A percentile compares a stretch with the other conserved stretches of the same genome.
phyloP scores from a whole-genome alignment of 768 basidiomycete genomes.

The Agrocybe pediades region DNA sequence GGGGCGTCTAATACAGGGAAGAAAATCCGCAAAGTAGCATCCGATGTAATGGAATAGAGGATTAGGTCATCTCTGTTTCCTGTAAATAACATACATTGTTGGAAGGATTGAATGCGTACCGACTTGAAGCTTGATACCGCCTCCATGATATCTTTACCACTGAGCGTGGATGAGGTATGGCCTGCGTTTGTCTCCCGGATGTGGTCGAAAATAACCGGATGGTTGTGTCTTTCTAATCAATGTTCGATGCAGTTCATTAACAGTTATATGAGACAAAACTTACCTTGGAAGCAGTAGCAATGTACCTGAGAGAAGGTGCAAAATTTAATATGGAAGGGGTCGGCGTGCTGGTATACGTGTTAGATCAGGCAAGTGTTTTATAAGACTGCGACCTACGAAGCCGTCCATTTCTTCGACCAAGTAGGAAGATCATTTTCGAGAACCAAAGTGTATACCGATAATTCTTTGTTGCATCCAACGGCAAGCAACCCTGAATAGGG shows the following conservation, averaged over 20 bases:
- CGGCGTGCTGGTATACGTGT: constrained; percentile 31
- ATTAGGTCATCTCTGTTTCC: constrained; percentile 67
- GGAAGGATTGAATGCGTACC: constrained; percentile 30
- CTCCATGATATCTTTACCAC: constrained; percentile 75
- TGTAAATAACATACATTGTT: not conserved
- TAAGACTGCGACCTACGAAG: constrained; percentile 43
- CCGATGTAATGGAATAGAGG: constrained; percentile 82
- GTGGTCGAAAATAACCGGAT: constrained; percentile 75
- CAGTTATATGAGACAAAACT: constrained; percentile 16
- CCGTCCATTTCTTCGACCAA: constrained; percentile 81
- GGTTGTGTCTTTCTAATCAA: constrained; percentile 50
- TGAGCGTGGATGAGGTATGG: constrained; percentile 72
- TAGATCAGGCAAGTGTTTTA: constrained; percentile 2
- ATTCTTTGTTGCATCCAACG: constrained; percentile 57
- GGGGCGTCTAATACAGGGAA: constrained; percentile 87
- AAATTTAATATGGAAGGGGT: constrained; percentile 58
- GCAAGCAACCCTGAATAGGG: constrained; percentile 65
- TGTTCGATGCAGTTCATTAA: constrained; percentile 2
- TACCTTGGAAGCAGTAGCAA: constrained; percentile 66
- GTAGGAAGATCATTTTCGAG: constrained; percentile 82
- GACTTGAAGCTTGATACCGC: constrained; percentile 64
- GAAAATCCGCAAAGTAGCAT: constrained; percentile 83
- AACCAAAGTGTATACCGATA: constrained; percentile 77
- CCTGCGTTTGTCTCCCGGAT: constrained; percentile 67
- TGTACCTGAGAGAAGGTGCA: constrained; percentile 77